Conservation (phyloP, 495 filamentous ascomycete genomes). For the Aspergillus taichungensis region DNA sequence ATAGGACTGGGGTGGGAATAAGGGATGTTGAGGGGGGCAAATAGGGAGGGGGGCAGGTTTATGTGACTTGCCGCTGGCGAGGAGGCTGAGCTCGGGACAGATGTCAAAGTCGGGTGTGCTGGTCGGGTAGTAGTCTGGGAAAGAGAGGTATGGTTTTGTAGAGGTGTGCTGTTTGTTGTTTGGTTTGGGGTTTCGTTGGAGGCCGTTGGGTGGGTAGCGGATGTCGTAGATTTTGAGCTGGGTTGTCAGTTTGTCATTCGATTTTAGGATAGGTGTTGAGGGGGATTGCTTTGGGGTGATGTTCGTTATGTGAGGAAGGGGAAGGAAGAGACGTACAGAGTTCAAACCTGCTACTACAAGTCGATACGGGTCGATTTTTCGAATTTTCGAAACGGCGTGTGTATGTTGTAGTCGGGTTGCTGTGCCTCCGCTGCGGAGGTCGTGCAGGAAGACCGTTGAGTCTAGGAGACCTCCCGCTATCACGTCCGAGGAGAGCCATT, state of each 20-base stretch:
- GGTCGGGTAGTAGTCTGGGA: constrained; percentile 21
- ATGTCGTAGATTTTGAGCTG: constrained; percentile 41
- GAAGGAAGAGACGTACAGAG: constrained; percentile 19
- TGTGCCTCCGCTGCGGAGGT: constrained; percentile 26
- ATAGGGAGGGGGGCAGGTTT: too few relatives aligned
- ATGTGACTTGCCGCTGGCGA: constrained; percentile 29
- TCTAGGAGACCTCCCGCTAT: constrained; percentile 31
- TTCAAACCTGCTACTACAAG: constrained; percentile 28
- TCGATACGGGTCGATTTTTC: constrained; percentile 27
- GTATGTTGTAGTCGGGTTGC: constrained; percentile 27
- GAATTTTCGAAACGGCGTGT: constrained; percentile 28
- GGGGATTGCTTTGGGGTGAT: not conserved
- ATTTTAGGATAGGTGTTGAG: not conserved
- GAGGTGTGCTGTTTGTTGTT: constrained; percentile 18
- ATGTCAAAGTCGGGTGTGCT: constrained; percentile 28
- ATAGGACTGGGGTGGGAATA: not conserved
- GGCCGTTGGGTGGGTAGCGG: constrained; percentile 26
- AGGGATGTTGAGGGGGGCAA: too few relatives aligned
- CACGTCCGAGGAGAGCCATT: constrained; percentile 31
- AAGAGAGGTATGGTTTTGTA: constrained; percentile 29
- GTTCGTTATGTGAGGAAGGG: not conserved
- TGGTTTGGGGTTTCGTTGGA: constrained; percentile 22
- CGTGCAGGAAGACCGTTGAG: constrained; percentile 29
- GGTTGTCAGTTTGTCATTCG: not conserved
- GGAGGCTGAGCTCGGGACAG: constrained; percentile 26